phyloP scores from a whole-genome alignment of 176 grass and related monocot genomes.

The Zizania latifolia region DNA sequence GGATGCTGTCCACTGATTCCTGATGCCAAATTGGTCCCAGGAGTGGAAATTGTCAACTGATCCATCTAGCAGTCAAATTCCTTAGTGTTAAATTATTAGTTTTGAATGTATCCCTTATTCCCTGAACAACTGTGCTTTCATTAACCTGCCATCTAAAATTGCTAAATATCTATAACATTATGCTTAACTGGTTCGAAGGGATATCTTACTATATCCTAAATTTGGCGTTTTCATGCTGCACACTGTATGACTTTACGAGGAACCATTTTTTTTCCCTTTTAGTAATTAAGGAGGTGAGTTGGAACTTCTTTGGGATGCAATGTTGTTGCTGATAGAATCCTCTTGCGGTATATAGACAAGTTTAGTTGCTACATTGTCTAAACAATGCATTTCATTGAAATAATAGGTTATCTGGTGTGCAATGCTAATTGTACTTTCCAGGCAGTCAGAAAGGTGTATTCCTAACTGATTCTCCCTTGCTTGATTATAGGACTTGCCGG shows the following conservation, averaged over 20 bases:
- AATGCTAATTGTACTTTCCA: neutral
- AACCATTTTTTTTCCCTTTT: neutral
- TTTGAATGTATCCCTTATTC: neutral
- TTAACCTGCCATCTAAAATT: neutral
- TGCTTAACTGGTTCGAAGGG: neutral
- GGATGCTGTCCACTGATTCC: neutral
- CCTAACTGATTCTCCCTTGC: conserved; percentile 1
- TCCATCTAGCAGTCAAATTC: neutral
- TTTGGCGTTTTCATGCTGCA: neutral
- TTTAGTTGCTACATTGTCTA: neutral
- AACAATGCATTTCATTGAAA: neutral
- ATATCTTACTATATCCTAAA: neutral
- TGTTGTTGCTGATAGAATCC: neutral
- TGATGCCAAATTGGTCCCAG: neutral
- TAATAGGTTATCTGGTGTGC: neutral
- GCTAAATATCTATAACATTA: neutral
- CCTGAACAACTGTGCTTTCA: conserved; percentile 6
- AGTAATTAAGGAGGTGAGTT: neutral
- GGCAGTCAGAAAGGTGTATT: neutral
- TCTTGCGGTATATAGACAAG: neutral
- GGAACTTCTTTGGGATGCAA: conserved; percentile 1
- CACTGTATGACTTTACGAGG: neutral
- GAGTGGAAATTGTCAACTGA: neutral
- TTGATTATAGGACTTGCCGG: conserved; percentile 82
- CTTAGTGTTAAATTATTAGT: neutral